phyloP scores from a whole-genome alignment of 192 early-diverging fungal genomes.

The Entomortierella beljakovae region DNA sequence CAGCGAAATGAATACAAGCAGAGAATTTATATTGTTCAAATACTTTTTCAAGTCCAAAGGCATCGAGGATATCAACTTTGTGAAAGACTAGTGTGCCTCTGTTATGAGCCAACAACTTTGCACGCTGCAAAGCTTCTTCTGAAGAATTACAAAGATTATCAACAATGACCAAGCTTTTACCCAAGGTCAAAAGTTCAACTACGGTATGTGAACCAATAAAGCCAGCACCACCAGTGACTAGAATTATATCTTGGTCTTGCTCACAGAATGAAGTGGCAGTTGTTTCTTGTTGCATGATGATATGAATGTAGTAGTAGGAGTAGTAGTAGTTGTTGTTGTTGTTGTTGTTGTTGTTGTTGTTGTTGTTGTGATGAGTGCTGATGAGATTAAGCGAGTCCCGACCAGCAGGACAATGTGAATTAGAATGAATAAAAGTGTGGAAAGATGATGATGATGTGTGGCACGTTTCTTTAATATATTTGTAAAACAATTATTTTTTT shows the following conservation, averaged over 20 bases:
- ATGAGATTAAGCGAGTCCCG: slow-evolving; percentile 9
- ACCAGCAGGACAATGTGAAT: slow-evolving; percentile 29
- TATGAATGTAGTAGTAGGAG: too few relatives aligned
- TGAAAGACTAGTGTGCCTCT: slow-evolving; percentile 53
- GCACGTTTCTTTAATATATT: background rate
- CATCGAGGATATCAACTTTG: slow-evolving; percentile 58
- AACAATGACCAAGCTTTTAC: slow-evolving; percentile 84
- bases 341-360: too few relatives aligned
- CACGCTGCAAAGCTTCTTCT: slow-evolving; percentile 50
- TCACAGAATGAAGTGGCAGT: slow-evolving; percentile 17
- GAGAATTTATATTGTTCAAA: slow-evolving; percentile 52
- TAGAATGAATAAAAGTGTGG: background rate
- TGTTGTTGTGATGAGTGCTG: slow-evolving; percentile 25
- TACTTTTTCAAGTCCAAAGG: slow-evolving; percentile 41
- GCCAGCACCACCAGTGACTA: slow-evolving; percentile 79
- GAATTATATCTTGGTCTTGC: slow-evolving; percentile 35
- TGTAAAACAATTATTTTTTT: too few relatives aligned
- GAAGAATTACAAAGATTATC: slow-evolving; percentile 87
- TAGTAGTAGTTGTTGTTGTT: too few relatives aligned
- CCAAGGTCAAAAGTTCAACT: slow-evolving; percentile 72
- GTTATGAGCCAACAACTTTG: slow-evolving; percentile 35
- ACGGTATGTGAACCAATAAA: slow-evolving; percentile 96
- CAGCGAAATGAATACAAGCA: slow-evolving; percentile 84
- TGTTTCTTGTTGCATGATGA: background rate
- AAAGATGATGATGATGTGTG: slow-evolving; percentile 13